A percentile compares a stretch with the other conserved stretches of the same genome.
Conservation (phyloP, 495 filamentous ascomycete species). For the Penicillium psychrofluorescens region DNA sequence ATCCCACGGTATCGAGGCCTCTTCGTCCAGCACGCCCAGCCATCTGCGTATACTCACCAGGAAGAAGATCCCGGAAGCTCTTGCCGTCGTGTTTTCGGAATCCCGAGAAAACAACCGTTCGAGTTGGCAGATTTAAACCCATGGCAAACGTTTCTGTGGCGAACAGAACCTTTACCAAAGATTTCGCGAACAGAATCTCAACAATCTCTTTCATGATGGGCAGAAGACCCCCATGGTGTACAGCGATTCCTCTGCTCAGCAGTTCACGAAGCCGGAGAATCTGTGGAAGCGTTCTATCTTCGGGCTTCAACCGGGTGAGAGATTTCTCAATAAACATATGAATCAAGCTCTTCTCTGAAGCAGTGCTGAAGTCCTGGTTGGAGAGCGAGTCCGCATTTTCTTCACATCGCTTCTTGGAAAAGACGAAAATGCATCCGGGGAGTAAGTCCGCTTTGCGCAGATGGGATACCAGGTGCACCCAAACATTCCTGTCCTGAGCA, state of each 20-base stretch:
- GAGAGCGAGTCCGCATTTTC: constrained; percentile 93
- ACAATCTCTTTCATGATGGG: constrained; percentile 98
- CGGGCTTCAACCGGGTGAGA: constrained; percentile 82
- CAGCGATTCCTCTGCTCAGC: constrained; percentile 81
- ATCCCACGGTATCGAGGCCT: constrained; percentile 86
- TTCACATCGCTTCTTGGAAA: constrained; percentile 95
- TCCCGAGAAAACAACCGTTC: constrained; percentile 95
- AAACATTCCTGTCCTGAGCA: constrained; percentile 92
- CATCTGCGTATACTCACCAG: constrained; percentile 98
- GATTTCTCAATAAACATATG: constrained; percentile 98
- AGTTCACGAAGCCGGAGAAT: constrained; percentile 82
- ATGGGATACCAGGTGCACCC: constrained; percentile 91
- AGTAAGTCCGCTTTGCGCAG: constrained; percentile 79
- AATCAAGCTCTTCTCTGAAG: constrained; percentile 86
- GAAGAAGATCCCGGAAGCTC: constrained; percentile 79
- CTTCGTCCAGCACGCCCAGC: constrained; percentile 88
- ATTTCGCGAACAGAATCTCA: constrained; percentile 91
- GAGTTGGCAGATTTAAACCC: constrained; percentile 91
- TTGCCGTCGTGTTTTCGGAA: constrained; percentile 94
- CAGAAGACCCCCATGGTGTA: constrained; percentile 90
- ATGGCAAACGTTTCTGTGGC: constrained; percentile 98
- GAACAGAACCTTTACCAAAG: constrained; percentile 92
- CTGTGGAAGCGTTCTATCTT: constrained; percentile 83
- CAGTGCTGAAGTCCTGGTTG: constrained; percentile 89
- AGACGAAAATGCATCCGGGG: constrained; percentile 94